A percentile compares a stretch with the other conserved stretches of the same genome.
These are phyloP conservation scores for Rhodosporidiobolus odoratus DNA, from an alignment of 768 basidiomycete species.

Conservation along the genomic window DNA sequence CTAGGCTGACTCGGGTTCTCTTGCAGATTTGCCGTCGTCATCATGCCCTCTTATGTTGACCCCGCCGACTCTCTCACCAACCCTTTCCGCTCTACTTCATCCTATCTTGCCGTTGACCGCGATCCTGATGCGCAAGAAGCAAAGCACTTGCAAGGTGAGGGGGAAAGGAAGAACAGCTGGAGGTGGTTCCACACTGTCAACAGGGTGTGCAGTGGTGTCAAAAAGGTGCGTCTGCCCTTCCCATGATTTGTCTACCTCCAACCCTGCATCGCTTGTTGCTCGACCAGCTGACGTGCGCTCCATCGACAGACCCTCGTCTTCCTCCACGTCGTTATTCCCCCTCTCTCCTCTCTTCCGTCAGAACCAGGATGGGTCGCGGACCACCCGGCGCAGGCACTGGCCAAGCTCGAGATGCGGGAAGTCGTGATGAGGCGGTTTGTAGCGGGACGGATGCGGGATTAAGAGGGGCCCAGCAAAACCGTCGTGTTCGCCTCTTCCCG, in stretches of 20 bases:
- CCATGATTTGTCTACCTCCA: background rate
- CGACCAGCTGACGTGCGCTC: background rate
- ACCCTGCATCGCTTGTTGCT: background rate
- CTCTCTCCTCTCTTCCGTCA: slow-evolving; percentile 47
- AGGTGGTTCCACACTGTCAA: slow-evolving; percentile 95
- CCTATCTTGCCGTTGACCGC: slow-evolving; percentile 10
- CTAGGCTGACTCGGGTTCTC: slow-evolving; percentile 47
- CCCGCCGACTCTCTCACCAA: slow-evolving; percentile 63
- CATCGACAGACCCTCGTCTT: slow-evolving; percentile 76
- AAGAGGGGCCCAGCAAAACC: too few relatives aligned
- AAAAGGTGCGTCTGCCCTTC: slow-evolving; percentile 62
- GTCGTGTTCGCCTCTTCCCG: too few relatives aligned
- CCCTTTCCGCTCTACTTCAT: slow-evolving; percentile 56
- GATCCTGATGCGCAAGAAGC: slow-evolving; percentile 5
- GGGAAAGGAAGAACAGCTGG: slow-evolving; percentile 61
- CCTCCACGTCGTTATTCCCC: slow-evolving; percentile 86
- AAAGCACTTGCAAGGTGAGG: slow-evolving; percentile 33
- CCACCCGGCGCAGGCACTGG: slow-evolving; percentile 66
- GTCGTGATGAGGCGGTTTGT: slow-evolving; percentile 78
- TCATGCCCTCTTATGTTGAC: slow-evolving; percentile 86
- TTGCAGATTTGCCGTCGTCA: slow-evolving; percentile 77
- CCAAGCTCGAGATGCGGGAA: slow-evolving; percentile 71
- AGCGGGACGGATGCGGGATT: slow-evolving; percentile 75
- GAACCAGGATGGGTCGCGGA: slow-evolving; percentile 55
- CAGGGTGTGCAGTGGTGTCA: slow-evolving; percentile 91